Percentiles rank a stretch among this genome's conserved stretches.
These are phyloP conservation scores for Bipolaris sorokiniana DNA, from an alignment of 2,329 filamentous ascomycete species.

Conservation along the genomic window DNA sequence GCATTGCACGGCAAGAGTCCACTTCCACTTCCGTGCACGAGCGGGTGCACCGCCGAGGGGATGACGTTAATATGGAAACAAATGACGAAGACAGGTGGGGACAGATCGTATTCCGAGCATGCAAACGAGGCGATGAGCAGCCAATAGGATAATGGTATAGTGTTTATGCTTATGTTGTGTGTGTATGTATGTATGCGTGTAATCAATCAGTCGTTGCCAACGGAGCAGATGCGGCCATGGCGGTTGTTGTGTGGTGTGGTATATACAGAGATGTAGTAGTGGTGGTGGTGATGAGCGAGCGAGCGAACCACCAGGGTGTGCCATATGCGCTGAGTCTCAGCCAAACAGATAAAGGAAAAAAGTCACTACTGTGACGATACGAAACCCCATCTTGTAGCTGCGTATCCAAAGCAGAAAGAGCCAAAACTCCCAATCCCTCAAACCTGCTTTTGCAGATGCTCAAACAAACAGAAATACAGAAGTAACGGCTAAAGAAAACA, in stretches of 20 bases:
- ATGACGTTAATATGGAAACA: not conserved
- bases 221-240: not conserved
- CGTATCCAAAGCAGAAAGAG: slow-evolving; percentile 3
- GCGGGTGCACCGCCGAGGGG: not conserved
- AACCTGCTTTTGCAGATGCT: slow-evolving; percentile 1
- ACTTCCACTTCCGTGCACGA: not conserved
- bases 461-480: not conserved
- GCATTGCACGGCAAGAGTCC: not conserved
- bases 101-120: not conserved
- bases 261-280: slow-evolving; percentile 6
- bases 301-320: slow-evolving; percentile 12
- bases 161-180: not conserved
- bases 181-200: not conserved
- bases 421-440: not conserved
- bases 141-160: not conserved
- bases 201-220: slow-evolving; percentile 8
- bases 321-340: slow-evolving; percentile 1
- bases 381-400: slow-evolving; percentile 1
- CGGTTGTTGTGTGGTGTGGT: slow-evolving; percentile 7
- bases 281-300: slow-evolving; percentile 4
- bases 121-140: not conserved
- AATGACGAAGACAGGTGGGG: not conserved
- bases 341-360: not conserved
- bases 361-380: not conserved
- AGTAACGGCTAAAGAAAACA: not conserved